Conservation (phyloP, 805 yeast genomes). For the Priceomyces melissophilus region DNA sequence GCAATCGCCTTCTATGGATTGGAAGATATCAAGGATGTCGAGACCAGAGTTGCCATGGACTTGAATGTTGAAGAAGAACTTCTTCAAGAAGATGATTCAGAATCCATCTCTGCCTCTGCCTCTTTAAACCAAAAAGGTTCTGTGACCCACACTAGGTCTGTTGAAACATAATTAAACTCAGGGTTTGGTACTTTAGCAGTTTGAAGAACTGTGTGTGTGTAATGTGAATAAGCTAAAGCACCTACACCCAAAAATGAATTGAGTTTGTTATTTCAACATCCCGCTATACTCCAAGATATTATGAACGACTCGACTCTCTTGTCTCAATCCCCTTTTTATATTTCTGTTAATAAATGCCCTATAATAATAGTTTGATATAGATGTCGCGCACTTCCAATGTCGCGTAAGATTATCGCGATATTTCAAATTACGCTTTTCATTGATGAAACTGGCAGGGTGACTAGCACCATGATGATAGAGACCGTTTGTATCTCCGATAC, state of each 20-base stretch:
- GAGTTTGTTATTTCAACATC: slow-evolving; percentile 1
- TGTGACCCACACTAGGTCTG: background rate
- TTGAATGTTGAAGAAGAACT: slow-evolving; percentile 41
- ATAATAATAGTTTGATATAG: background rate
- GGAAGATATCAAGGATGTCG: slow-evolving; percentile 72
- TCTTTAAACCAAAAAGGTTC: background rate
- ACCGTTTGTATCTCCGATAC: slow-evolving; percentile 42
- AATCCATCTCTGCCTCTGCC: background rate
- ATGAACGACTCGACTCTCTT: slow-evolving; percentile 15
- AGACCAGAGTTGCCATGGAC: slow-evolving; percentile 56
- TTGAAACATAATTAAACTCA: background rate
- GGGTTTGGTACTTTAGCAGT: slow-evolving; percentile 2
- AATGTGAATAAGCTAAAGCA: slow-evolving; percentile 9
- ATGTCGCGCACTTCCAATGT: background rate
- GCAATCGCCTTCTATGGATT: slow-evolving; percentile 81
- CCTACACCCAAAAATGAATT: slow-evolving; percentile 1
- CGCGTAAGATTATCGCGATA: background rate
- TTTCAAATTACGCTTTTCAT: background rate
- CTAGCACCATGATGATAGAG: slow-evolving; percentile 29
- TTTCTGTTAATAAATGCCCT: background rate
- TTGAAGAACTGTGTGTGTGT: slow-evolving; percentile 14
- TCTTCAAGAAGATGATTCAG: slow-evolving; percentile 13
- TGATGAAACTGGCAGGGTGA: background rate
- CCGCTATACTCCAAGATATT: slow-evolving; percentile 14
- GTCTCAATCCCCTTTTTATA: slow-evolving; percentile 3